Base-by-base conservation (phyloP, 106 monocot species). In the Dendrobium officinale region DNA sequence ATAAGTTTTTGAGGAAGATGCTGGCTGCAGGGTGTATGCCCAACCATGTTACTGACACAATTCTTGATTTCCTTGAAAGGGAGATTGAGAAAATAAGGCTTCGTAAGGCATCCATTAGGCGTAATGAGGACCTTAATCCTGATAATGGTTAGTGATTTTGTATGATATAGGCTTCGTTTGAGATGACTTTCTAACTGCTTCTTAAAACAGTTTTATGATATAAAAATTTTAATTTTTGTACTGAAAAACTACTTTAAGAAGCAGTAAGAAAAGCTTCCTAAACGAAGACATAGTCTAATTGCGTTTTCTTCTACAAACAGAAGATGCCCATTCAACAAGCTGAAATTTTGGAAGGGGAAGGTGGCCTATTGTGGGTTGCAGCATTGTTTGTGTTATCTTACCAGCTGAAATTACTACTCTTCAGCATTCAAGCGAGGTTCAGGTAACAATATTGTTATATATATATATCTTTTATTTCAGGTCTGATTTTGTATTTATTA, bases 21-120 rank as follows among this genome's bases (percentile, higher is more conserved):
- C 78, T 99, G 31, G 82, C 88, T 78, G 89, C 85, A 19, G 95
- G 99, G 27, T 91, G 89, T 77, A 90, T 93, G 9, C 99, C 99
- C 5, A 95, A 95, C 73, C 88, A 99, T 84, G 88, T 93, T 6
- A 99, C 95, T 0, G 93, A 99, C 73, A 93, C 92, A 18, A 91
- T 90, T 48, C 81, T 99, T 31, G 95, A 95, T 86, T 99, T 84
- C 79, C 90, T 99, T 73, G 91, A 85, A 80, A 95, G 82, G 78
- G 91, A 95, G 81, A 90, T 93, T 72, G 91, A 95, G 86, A 95
- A 88, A 75, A 51, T 75, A 72, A 91, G 86, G 85, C 85, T 82
- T 37, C 83, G 85, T 29, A 85, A 83, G 78, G 87, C 84, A 73
- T 86, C 88, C 24, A 90, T 87, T 41, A 83, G 44, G 75, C 75